Percentiles rank a stretch among this genome's conserved stretches.
These are phyloP conservation scores for Linanthus parryae DNA, from an alignment of 148 eudicot genomes.

Conservation along the genomic window DNA sequence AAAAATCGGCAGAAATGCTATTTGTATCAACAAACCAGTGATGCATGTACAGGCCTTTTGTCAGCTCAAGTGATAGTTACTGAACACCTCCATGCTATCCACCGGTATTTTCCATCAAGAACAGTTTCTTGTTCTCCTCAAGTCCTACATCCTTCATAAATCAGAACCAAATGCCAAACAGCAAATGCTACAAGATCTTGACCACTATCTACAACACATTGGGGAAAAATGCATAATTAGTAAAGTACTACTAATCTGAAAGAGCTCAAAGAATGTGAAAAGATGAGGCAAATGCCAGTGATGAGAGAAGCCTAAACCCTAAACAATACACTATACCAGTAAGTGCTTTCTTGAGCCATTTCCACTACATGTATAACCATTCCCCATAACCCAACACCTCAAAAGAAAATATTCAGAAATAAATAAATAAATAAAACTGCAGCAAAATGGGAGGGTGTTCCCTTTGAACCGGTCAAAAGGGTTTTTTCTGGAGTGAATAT, in stretches of 20 bases:
- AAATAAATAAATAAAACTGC: slow-evolving; percentile 2
- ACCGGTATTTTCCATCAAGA: no score
- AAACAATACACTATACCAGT: background rate
- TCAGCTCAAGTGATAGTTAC: background rate
- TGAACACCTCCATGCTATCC: background rate
- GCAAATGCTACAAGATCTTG: background rate
- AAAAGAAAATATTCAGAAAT: background rate
- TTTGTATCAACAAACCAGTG: background rate
- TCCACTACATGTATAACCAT: slow-evolving; percentile 1
- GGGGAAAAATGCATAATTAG: no score
- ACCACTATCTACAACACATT: no score
- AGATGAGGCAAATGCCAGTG: slow-evolving; percentile 5
- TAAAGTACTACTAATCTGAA: no score
- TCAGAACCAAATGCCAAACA: no score
- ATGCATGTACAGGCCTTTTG: background rate
- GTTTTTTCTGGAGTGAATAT: background rate
- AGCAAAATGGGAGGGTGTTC: slow-evolving; percentile 1
- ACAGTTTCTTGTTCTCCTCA: no score
- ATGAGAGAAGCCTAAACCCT: background rate
- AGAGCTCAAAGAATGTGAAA: slow-evolving; percentile 1
- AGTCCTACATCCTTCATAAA: no score
- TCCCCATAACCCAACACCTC: background rate
- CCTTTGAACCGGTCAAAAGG: slow-evolving; percentile 5
- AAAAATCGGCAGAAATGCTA: background rate
- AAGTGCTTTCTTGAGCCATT: background rate